These are phyloP conservation scores for Dendrocalamus sinicus DNA, from an alignment of 176 grass and related monocot genomes.

Conservation along the genomic window DNA sequence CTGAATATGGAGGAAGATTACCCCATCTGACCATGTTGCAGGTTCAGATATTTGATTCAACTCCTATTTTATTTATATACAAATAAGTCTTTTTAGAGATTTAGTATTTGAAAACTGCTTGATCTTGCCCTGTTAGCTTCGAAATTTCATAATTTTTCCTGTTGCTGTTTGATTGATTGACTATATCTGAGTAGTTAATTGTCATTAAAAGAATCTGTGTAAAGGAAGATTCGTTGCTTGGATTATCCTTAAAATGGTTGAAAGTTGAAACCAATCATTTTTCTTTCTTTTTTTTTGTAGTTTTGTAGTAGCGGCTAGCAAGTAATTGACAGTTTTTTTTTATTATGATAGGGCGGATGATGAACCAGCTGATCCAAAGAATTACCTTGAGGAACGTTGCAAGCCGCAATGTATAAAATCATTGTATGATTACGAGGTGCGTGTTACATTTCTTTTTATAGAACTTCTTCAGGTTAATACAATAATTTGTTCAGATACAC, in stretches of 20 bases:
- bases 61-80: neutral
- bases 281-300: neutral
- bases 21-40: neutral
- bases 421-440: constrained; percentile 66
- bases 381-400: constrained; percentile 64
- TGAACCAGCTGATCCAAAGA: constrained; percentile 63
- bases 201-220: neutral
- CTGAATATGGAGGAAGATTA: neutral
- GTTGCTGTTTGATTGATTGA: neutral
- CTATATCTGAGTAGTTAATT: neutral
- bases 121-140: neutral
- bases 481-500: neutral
- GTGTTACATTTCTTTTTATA: neutral
- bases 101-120: neutral
- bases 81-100: neutral
- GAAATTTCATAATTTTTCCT: neutral
- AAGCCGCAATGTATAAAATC: constrained; percentile 69
- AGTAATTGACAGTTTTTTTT: neutral
- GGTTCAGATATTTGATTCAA: constrained; percentile 14
- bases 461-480: neutral
- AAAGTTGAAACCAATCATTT: neutral
- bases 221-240: neutral
- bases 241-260: neutral
- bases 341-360: constrained; percentile 50
- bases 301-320: neutral